These are phyloP conservation scores for Aspergillus sergii DNA, from an alignment of 2,329 filamentous ascomycete genomes.

Conservation along the genomic window DNA sequence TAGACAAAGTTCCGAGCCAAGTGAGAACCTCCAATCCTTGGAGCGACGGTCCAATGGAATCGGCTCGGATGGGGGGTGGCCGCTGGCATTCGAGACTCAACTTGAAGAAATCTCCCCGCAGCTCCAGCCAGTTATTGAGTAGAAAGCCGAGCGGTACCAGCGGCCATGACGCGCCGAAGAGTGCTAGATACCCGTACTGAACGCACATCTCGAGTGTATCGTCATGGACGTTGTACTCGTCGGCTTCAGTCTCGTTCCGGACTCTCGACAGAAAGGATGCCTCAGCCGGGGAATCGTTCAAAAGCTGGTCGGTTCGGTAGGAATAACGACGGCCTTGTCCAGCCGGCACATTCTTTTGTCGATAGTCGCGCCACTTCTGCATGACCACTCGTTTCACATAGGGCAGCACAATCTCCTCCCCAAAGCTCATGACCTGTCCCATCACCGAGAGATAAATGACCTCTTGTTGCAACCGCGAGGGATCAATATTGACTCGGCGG, in stretches of 20 bases:
- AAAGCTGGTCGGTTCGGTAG: slow-evolving; percentile 48
- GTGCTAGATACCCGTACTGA: slow-evolving; percentile 82
- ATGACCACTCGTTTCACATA: slow-evolving; percentile 78
- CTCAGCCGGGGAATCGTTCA: slow-evolving; percentile 74
- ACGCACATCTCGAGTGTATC: slow-evolving; percentile 95
- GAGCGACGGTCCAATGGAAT: slow-evolving; percentile 93
- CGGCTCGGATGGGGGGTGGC: slow-evolving; percentile 84
- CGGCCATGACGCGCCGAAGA: slow-evolving; percentile 95
- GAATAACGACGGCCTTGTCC: slow-evolving; percentile 34
- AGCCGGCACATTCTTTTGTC: slow-evolving; percentile 31
- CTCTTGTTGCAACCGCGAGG: slow-evolving; percentile 79
- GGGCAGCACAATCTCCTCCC: slow-evolving; percentile 81
- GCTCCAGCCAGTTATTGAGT: slow-evolving; percentile 93
- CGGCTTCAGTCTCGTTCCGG: slow-evolving; percentile 78
- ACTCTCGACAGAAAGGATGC: slow-evolving; percentile 77
- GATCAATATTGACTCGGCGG: slow-evolving; percentile 73
- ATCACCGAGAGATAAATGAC: slow-evolving; percentile 97
- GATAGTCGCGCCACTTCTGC: slow-evolving; percentile 62
- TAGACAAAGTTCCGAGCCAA: slow-evolving; percentile 89
- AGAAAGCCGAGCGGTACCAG: slow-evolving; percentile 87
- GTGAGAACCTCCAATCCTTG: slow-evolving; percentile 84
- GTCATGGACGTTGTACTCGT: slow-evolving; percentile 82
- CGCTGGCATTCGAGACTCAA: slow-evolving; percentile 87
- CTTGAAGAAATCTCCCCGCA: slow-evolving; percentile 91
- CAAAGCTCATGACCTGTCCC: slow-evolving; percentile 85